A percentile compares a stretch with the other conserved stretches of the same genome.
Conservation (phyloP, 768 basidiomycete genomes). For the Tricholoma terreum region DNA sequence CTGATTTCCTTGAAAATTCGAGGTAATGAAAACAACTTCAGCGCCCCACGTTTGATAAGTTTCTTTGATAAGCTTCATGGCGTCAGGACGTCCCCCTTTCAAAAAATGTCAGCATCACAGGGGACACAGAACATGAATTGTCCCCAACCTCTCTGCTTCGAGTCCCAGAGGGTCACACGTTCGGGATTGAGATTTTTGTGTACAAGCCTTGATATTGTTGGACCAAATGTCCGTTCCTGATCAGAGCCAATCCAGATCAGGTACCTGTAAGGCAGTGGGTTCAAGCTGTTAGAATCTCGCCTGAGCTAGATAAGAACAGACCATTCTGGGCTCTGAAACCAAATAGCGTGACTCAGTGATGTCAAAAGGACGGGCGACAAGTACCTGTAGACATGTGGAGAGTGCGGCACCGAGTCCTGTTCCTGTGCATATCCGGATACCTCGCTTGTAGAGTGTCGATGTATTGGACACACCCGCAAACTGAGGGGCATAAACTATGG, state of each 20-base stretch:
- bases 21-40: constrained; percentile 82
- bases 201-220: constrained; percentile 71
- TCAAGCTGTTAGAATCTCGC: no score
- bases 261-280: constrained; percentile 47
- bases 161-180: constrained; percentile 75
- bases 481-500: constrained; percentile 28
- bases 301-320: constrained; percentile 25
- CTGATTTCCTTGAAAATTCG: constrained; percentile 75
- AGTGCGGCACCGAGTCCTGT: constrained; percentile 80
- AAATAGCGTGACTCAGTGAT: background rate
- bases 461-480: constrained; percentile 81
- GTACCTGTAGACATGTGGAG: constrained; percentile 72
- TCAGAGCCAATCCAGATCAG: constrained; percentile 82
- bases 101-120: background rate
- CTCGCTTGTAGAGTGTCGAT: constrained; percentile 73
- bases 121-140: background rate
- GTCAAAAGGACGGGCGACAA: background rate
- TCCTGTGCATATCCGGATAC: constrained; percentile 79
- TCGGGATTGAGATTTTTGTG: constrained; percentile 69
- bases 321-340: constrained; percentile 46
- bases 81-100: constrained; percentile 58
- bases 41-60: constrained; percentile 67
- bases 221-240: constrained; percentile 74
- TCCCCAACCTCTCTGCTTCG: constrained; percentile 55
- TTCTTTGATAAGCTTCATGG: constrained; percentile 73